Base-by-base conservation (phyloP, 1,284 basidiomycete species). In the Moesziomyces sp. region DNA sequence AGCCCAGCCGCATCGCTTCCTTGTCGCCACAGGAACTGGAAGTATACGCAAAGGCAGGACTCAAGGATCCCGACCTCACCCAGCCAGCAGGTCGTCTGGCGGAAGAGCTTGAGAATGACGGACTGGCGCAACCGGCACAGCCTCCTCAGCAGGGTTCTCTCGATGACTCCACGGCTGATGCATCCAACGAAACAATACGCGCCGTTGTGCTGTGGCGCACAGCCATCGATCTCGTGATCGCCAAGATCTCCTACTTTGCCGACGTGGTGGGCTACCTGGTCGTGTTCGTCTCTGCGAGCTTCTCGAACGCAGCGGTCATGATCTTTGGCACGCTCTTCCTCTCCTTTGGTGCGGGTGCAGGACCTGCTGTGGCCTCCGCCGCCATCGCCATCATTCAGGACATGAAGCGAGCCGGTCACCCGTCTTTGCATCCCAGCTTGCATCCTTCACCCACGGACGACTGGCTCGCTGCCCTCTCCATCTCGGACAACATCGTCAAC, bases 351-450 rank as follows among this genome's bases (percentile, higher is more conserved):
- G 71, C 71, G 8, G 71, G 62, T 3, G 61, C 65, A 3, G 66
- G 66, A 16, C 71, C 71, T 11, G 71, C 66, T 8, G 62, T 69
- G 9, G 59, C 66, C 4, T 69, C 66, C 6, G 71, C 71, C 16
- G 71, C 71, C 16, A 74, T 74, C 21, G 66, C 71, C 30, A 69
- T 69, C 49, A 65, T 74, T 18, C 65, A 68, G 30, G 65, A 74
- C 30, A 62, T 61, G 43, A 54, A 60, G 21, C 52, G 53, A 26
- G 53, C 61, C 16, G 56, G 57, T 4, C 58, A 64, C 30, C 65
- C 64, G 16, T 54, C 70, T 9, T 24, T 74, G 19, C 59, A 68
- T 35, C 49, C 60, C 10, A 35, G 51, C 14, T 54, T 68, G 2
- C 65, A 74, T 30, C 46, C 70, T 10, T 61, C 60, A 5, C 65